Conservation (phyloP, 208 protist species). For the Leishmania guyanensis region DNA sequence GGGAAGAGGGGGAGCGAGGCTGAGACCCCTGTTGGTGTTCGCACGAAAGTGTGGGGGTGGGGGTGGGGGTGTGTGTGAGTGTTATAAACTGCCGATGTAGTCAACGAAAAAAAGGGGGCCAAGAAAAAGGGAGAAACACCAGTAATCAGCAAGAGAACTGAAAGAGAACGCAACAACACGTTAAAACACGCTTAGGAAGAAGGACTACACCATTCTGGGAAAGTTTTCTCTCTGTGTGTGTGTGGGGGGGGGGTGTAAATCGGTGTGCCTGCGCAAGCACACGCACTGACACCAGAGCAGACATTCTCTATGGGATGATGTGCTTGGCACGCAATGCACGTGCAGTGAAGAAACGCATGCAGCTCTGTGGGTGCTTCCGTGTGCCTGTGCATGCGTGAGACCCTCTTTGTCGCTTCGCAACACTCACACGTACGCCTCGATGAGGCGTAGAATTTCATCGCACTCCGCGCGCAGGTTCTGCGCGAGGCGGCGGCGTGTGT, state of each 20-base stretch:
- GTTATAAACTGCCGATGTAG: neutral
- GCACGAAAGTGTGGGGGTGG: neutral
- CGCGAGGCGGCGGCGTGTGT: conserved; percentile 65
- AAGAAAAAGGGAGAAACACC: neutral
- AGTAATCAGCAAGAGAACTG: neutral
- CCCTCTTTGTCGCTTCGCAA: neutral
- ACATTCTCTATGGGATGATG: neutral
- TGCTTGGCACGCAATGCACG: neutral
- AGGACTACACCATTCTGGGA: neutral
- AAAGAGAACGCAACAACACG: neutral
- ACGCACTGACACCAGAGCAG: neutral
- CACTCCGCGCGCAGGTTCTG: conserved; percentile 77
- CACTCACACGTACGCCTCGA: conserved; percentile 72
- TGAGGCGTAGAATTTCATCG: conserved; percentile 78
- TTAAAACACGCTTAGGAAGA: neutral
- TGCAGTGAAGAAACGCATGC: neutral
- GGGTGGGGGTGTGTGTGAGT: neutral
- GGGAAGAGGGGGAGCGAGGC: neutral
- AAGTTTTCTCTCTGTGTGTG: neutral
- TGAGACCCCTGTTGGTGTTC: no score
- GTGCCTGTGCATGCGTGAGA: neutral
- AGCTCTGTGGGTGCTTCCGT: neutral
- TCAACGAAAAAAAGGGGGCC: neutral
- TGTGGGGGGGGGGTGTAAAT: neutral
- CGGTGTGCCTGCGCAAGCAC: neutral